Evolutionary conservation across 345 rosid species (phyloP), one percentile per base, ranked within the genome.

Genomic region (Melaleuca quinquenervia): DNA sequence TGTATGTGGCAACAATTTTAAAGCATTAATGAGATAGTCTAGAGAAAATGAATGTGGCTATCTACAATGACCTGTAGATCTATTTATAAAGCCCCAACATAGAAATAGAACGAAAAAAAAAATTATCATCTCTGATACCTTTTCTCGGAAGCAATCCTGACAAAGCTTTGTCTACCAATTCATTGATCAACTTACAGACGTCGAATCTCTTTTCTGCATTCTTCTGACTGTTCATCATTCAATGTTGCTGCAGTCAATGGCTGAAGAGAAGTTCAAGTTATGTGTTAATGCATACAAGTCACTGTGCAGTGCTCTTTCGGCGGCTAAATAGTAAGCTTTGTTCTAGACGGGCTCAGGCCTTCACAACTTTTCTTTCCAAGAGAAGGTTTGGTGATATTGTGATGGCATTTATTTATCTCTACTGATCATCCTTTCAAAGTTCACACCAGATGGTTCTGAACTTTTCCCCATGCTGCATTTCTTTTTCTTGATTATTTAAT

Each of bases 211-310:
- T 32, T 70, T 5, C 80, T 52, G 44, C 82, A 3, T 85, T 60
- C 84, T 86, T 62, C 51, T 83, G 32, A 82, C 49, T n/a, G 10
- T n/a, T 48, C 1, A 20, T 2, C n/a, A 3, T 76, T 45, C 41
- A 32, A 51, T 78, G 6, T 58, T 51, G 87, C 51, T 91, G 89
- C 96, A 95, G 98, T 95, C 89, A 15, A 87, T 82, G 80, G 99
- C 99, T 2, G 94, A 90, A 91, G 99, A 97, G 93, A 97, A 93
- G 90, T 97, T 97, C 88, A 96, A 96, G 85, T 87, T 91, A 14
- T 95, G 98, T 84, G 94, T 93, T 55, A 87, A 88, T 50, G 98
- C 99, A 58, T 97, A 97, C 93, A 92, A 93, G 87, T 94, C 99
- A 4, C 88, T 96, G 8, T 93, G 96, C 84, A 86, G 89, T 83